Conservation (phyloP, 768 basidiomycete species). For the Termitomyces eurrhizus region DNA sequence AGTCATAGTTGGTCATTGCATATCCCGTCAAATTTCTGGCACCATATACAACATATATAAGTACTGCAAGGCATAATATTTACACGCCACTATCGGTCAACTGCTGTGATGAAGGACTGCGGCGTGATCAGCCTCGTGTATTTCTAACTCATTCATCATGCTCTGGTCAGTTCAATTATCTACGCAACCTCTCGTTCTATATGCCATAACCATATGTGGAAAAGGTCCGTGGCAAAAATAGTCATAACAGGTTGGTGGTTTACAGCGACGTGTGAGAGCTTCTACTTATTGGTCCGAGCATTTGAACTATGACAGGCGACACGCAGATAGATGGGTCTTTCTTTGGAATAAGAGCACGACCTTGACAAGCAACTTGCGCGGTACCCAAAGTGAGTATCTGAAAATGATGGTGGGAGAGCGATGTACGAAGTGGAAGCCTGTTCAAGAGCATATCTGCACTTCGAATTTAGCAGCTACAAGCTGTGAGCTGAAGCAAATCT, state of each 20-base stretch:
- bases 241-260: not conserved
- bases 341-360: not conserved
- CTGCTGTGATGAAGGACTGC: not conserved
- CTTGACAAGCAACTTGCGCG: not conserved
- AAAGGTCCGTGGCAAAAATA: not conserved
- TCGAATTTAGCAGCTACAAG: too few species aligned
- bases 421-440: not conserved
- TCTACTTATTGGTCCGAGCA: not conserved
- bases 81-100: not conserved
- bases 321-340: not conserved
- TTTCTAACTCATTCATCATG: not conserved
- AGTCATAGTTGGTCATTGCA: not conserved
- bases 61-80: not conserved
- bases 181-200: not conserved
- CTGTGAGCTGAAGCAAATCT: not conserved
- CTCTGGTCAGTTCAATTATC: not conserved
- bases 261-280: not conserved
- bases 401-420: too few species aligned
- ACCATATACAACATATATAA: not conserved
- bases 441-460: not conserved
- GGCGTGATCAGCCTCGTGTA: not conserved
- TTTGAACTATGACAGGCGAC: not conserved
- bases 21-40: not conserved
- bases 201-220: not conserved
- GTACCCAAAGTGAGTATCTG: not conserved